Base-by-base conservation (phyloP, 352 stramenopile species). In the Phytophthora pluvialis region DNA sequence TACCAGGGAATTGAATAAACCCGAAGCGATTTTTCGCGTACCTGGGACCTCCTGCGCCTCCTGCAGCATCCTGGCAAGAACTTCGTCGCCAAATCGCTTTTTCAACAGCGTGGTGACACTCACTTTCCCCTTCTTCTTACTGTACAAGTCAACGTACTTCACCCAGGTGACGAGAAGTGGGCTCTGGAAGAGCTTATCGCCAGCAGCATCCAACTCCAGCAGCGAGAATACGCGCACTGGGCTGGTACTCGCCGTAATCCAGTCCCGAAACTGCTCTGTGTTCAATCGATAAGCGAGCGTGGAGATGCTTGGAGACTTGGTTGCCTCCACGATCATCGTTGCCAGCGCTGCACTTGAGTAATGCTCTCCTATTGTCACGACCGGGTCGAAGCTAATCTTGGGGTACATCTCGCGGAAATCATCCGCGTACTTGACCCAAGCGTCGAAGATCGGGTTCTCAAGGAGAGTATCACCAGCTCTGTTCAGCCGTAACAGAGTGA, bases 401-500 rank as follows among this genome's bases (percentile, higher is more conserved):
- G 50, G 32, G 39, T 66, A 29, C n/a, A 63, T 33, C 36, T 50
- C 46, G 11, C 48, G 47, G 32, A 53, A 62, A n/a, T 62, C 54
- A 16, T 62, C 42, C 4, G 54, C 18, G 21, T 62, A 54, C 35
- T 46, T 35, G 3, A 62, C 12, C 54, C 54, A 54, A 0, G 54
- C 54, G 10, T 8, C 26, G 18, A 54, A 61, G 4, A 60, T 43
- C n/a, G 58, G 58, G 39, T 35, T 54, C 11, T 26, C 25, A 36
- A 62, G 29, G 1, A 62, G 39, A 3, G 9, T 5, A 25, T 26
- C 3, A 10, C 7, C 43, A 7, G 11, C 32, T 11, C 39, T 35
- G 40, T 61, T 8, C 3, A 61, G 53, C 38, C 8, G 33, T 6
- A 62, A 21, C 16, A 62, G 13, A 4, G 13, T 32, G 11, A 62